These are phyloP conservation scores for Penicillium capsulatum DNA, from an alignment of 2,329 filamentous ascomycete genomes.

Conservation along the genomic window DNA sequence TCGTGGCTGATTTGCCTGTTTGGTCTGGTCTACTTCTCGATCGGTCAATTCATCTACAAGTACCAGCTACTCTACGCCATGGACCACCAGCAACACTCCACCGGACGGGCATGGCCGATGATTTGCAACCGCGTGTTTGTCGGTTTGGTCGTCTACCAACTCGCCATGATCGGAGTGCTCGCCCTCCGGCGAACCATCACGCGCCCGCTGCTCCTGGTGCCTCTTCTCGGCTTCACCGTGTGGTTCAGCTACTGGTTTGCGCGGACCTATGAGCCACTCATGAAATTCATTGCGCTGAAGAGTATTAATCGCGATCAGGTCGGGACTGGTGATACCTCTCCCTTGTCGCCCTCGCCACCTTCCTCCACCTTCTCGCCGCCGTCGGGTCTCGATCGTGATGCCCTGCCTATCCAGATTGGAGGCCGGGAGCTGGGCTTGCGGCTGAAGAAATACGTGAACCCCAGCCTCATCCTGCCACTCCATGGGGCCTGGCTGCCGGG, in stretches of 20 bases:
- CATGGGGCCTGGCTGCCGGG: constrained; percentile 45
- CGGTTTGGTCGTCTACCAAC: constrained; percentile 80
- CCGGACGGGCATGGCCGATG: constrained; percentile 91
- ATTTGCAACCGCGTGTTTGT: constrained; percentile 89
- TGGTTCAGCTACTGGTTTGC: constrained; percentile 87
- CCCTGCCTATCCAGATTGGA: constrained; percentile 39
- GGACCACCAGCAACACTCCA: constrained; percentile 71
- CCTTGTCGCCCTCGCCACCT: constrained; percentile 35
- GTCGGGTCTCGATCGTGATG: constrained; percentile 43
- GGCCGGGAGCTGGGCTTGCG: constrained; percentile 38
- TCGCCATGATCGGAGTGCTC: constrained; percentile 84
- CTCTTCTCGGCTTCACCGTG: constrained; percentile 72
- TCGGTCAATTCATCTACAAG: constrained; percentile 45
- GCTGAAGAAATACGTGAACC: constrained; percentile 47
- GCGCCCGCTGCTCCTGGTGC: constrained; percentile 67
- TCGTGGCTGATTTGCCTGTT: constrained; percentile 79
- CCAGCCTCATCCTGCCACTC: constrained; percentile 43
- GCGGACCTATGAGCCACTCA: constrained; percentile 78
- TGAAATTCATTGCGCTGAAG: constrained; percentile 84
- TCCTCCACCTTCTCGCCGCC: constrained; percentile 39
- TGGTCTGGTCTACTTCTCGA: constrained; percentile 60
- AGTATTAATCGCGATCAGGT: constrained; percentile 67
- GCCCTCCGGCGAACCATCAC: constrained; percentile 69
- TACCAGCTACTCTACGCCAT: constrained; percentile 98
- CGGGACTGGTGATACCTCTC: constrained; percentile 36